phyloP scores from a whole-genome alignment of 805 yeast species.

The Monosporozyma unispora region DNA sequence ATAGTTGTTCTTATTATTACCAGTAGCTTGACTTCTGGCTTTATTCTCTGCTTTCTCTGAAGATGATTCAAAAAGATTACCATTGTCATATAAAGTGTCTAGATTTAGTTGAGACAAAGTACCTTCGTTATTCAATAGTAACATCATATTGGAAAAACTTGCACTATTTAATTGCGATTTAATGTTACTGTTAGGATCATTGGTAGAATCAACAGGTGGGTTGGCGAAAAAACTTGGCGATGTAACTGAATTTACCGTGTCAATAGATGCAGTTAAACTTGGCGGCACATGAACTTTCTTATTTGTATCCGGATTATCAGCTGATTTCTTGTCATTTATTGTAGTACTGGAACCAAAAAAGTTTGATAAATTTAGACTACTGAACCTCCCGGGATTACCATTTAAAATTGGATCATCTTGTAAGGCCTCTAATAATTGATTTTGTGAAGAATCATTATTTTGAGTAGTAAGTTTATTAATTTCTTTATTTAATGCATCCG shows the following conservation, averaged over 20 bases:
- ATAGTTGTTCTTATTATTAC: background rate
- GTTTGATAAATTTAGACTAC: constrained; percentile 17
- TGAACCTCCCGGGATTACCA: constrained; percentile 13
- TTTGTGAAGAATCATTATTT: constrained; percentile 10
- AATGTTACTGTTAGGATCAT: background rate
- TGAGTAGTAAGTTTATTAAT: background rate
- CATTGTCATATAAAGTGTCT: background rate
- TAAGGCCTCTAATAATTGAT: constrained; percentile 24
- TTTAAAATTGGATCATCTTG: constrained; percentile 28
- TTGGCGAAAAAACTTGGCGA: background rate
- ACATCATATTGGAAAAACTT: constrained; percentile 8
- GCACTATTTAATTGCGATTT: background rate
- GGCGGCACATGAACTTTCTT: background rate
- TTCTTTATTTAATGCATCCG: background rate
- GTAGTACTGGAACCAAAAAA: constrained; percentile 4
- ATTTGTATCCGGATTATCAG: background rate
- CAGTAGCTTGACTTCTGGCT: background rate
- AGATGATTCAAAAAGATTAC: background rate
- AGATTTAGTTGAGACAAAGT: constrained; percentile 7
- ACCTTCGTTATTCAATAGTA: constrained; percentile 9
- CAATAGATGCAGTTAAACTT: background rate
- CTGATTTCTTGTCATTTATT: background rate
- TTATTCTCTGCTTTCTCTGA: background rate
- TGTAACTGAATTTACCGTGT: background rate
- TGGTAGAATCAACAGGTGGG: background rate